Base-by-base conservation (phyloP, 2,329 filamentous ascomycete species). In the Pestalotiopsis sp. region DNA sequence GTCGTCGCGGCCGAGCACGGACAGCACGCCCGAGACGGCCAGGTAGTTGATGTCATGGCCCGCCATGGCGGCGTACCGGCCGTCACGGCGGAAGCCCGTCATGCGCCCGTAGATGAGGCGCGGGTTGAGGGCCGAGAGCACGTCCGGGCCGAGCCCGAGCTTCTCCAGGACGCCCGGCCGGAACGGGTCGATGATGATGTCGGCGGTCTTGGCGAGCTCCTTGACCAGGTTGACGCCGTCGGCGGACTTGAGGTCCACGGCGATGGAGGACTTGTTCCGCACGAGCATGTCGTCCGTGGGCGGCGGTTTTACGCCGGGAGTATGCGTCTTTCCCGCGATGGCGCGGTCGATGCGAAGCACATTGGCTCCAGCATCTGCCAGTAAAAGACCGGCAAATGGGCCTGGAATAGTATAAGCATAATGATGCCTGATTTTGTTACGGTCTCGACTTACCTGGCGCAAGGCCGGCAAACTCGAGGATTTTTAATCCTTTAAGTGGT, bases 41-140 rank as follows among this genome's bases (percentile, higher is more conserved):
- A 98, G 91, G 80, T 98, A 98, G 77, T 98, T 98, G 78, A 98
- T 97, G 78, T 98, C 94, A 77, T 98, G 94, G 58, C 94, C 94
- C 0, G 94, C 94, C 94, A 97, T 98, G 74, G 86, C 81, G 61
- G 87, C 88, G 80, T 97, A 98, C 74, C 89, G 91, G 0, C 94
- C 95, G 80, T 97, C 93, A 52, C 94, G 86, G 13, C 95, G 86
- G 79, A 98, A 98, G 0, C 95, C 95, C 2, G 94, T 96, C 87
- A 98, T 91, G 55, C 95, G 90, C 7, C 88, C 94, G 67, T 97
- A 89, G 66, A 98, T 89, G 2, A 98, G 82, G 0, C 90, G 84
- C 11, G 91, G 91, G 78, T 98, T 97, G 20, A 87, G 76, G 26
- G 80, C 82, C 35, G 89, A 81, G 7, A 98, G 84, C 1, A 87